Base-by-base conservation (phyloP, 306 rosid species). In the Geum urbanum region DNA sequence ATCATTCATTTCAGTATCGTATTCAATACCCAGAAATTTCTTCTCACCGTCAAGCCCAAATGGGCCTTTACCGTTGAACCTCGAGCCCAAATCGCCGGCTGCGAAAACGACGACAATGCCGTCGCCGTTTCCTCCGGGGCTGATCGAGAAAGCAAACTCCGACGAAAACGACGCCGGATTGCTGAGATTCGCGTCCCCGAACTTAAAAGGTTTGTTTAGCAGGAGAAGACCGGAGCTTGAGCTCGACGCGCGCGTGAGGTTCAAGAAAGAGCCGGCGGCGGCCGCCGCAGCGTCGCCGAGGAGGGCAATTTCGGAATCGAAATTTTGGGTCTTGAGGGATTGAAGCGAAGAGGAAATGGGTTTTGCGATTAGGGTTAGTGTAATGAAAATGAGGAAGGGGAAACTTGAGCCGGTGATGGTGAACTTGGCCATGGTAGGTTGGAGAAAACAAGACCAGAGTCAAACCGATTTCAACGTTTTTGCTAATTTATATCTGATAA, bases 171-270 rank as follows among this genome's bases (percentile, higher is more conserved):
- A 83, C 7, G 72, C 56, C 50, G 80, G 59, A 0, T 20, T 22
- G 45, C 43, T 58, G 51, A 75, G 69, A 49, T 59, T 66, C n/a
- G 45, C 53, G 8, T 55, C 59, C 0, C 64, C 11, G 58, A 86
- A 72, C 0, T 44, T 61, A 24, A 91, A 39, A 14, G 91, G 85
- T 0, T 45, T 20, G 0, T 52, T 70, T 41, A 71, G 84, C 16
- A 88, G 69, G 59, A 91, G 77, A 48, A 84, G 79, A 1, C 90
- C 96, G 13, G 79, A 77, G 82, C 88, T 81, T 43, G 84, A 68
- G 27, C 53, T 53, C 24, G 76, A 15, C 0, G 82, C 47, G 50
- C 63, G 75, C 32, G 90, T 87, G 77, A 87, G 83, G 1, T 12
- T 72, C 48, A 87, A 81, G 74, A 11, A 83, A 18, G 84, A 55